Base-by-base conservation (phyloP, 495 filamentous ascomycete genomes). In the Xylaria cubensis region DNA sequence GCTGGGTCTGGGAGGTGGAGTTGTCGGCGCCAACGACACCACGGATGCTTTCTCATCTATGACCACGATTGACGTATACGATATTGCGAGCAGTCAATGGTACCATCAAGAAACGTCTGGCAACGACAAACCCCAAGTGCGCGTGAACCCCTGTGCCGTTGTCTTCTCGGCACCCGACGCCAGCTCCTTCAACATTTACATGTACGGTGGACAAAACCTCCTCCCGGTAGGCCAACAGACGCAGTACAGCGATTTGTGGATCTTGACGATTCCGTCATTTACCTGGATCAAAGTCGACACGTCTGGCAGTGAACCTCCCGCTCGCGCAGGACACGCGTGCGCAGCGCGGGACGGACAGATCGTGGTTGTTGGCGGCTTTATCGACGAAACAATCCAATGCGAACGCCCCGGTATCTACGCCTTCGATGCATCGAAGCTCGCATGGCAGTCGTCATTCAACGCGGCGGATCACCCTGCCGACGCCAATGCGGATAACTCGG, bases 221-320 rank as follows among this genome's bases (percentile, higher is more conserved):
- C 81, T 78, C 12, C 76, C 76, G 9, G 74, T 74, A 12, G 88
- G 74, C 24, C 69, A 76, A 36, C 76, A 78, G 79, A 87, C 79
- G 4, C 90, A 93, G 74, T 93, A 92, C 79, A 85, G 86, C 58
- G 92, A 94, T 75, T 90, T 92, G 83, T 94, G 90, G 88, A 92
- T 94, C 64, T 84, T 94, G 29, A 91, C 89, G n/a, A 85, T 94
- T 59, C 92, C 92, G 0, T 81, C 86, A 13, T 92, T 94, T 74
- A 92, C 88, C 1, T 94, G 92, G 92, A 89, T 93, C 56, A 77
- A 88, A 71, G 90, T 93, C 44, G 83, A 90, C 65, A 80, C 79
- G 46, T 70, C 75, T 13, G 79, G 78, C 0, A 85, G 88, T 76
- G 81, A 88, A 10, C 92, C 91, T 0, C 82, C 86, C n/a, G 86